These are phyloP conservation scores for Talaromyces sp. DNA, from an alignment of 2,329 filamentous ascomycete species.

Conservation along the genomic window DNA sequence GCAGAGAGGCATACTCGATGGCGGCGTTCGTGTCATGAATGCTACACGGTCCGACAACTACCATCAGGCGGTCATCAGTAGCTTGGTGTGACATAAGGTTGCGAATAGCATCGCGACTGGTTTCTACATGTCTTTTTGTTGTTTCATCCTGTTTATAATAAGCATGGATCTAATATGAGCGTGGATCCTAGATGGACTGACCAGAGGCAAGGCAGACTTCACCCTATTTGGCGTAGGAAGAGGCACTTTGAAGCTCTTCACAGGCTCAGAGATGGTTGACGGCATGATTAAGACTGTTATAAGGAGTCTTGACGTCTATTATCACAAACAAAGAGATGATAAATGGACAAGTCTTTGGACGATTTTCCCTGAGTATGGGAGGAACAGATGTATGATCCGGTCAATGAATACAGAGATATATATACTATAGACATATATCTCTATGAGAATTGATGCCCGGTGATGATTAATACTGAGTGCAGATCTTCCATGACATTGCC, in stretches of 20 bases:
- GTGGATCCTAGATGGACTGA: neutral
- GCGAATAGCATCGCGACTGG: constrained; percentile 1
- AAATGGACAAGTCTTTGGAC: constrained; percentile 1
- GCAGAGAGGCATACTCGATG: constrained; percentile 5
- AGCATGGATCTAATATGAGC: neutral
- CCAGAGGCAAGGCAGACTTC: constrained; percentile 2
- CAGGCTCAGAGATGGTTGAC: constrained; percentile 1
- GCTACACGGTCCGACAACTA: constrained; percentile 6
- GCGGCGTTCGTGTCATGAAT: constrained; percentile 6
- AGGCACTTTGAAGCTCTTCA: constrained; percentile 3
- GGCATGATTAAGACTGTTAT: neutral
- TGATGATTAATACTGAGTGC: neutral
- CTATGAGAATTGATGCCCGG: neutral
- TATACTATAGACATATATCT: neutral
- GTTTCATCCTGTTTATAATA: constrained; percentile 2
- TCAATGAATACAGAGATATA: neutral
- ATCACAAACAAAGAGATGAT: neutral
- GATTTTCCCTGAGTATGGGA: neutral
- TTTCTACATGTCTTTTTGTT: constrained; percentile 3
- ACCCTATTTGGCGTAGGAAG: constrained; percentile 5
- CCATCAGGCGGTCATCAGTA: constrained; percentile 3
- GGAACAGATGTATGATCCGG: neutral
- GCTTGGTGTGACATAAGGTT: constrained; percentile 1
- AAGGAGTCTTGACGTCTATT: neutral
- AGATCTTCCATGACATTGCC: neutral